These are phyloP conservation scores for Pyrus pyrifolia DNA, from an alignment of 306 rosid genomes.

Conservation along the genomic window DNA sequence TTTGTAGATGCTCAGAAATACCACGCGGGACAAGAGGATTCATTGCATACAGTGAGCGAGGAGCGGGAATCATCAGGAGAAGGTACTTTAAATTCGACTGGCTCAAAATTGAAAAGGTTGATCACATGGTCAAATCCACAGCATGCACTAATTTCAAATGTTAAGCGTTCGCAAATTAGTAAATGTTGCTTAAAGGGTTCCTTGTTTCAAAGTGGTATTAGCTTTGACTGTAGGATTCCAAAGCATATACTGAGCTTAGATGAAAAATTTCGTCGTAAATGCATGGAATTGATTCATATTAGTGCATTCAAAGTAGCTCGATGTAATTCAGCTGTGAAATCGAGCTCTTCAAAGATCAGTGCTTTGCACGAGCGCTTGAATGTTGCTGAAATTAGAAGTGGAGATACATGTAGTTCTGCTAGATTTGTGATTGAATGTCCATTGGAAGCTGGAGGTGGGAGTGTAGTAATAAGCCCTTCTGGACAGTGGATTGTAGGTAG, in stretches of 20 bases:
- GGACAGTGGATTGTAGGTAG: slow-evolving; percentile 55
- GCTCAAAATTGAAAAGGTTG: slow-evolving; percentile 46
- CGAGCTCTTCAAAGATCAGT: slow-evolving; percentile 35
- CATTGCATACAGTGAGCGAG: slow-evolving; percentile 28
- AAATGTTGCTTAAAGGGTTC: slow-evolving; percentile 40
- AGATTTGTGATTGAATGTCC: slow-evolving; percentile 33
- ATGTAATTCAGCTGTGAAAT: slow-evolving; percentile 36
- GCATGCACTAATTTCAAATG: slow-evolving; percentile 39
- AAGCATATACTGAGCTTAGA: slow-evolving; percentile 71
- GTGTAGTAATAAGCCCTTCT: slow-evolving; percentile 28
- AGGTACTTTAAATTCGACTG: slow-evolving; percentile 31
- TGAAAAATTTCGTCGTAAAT: slow-evolving; percentile 74
- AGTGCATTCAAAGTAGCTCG: slow-evolving; percentile 55
- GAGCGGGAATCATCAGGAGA: slow-evolving; percentile 38
- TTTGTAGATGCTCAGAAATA: slow-evolving; percentile 32
- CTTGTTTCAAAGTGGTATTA: slow-evolving; percentile 34
- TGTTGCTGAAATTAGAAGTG: slow-evolving; percentile 18
- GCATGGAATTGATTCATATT: slow-evolving; percentile 62
- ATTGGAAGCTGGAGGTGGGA: slow-evolving; percentile 15
- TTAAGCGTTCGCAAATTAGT: slow-evolving; percentile 45
- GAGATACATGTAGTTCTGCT: slow-evolving; percentile 28
- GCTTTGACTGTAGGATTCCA: slow-evolving; percentile 58
- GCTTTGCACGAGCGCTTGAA: slow-evolving; percentile 38
- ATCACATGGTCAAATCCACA: slow-evolving; percentile 46
- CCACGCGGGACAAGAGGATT: slow-evolving; percentile 27